These are phyloP conservation scores for Chlorella ohadii DNA, from an alignment of 139 green algal species.

Conservation along the genomic window DNA sequence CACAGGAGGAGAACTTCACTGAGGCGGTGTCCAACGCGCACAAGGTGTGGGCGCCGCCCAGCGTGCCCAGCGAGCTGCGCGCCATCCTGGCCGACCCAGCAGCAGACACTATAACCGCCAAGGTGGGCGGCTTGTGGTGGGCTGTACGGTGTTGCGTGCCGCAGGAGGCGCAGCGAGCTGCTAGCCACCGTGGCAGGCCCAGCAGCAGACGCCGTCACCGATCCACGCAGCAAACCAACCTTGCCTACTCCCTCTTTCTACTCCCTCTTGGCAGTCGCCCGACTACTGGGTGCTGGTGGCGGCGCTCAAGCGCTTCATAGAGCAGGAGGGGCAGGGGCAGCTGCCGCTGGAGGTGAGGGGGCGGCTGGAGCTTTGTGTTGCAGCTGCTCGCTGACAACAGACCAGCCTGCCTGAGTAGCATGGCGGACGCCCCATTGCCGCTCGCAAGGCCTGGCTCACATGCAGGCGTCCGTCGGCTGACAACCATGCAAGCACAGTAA, in stretches of 20 bases:
- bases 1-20: constrained; percentile 91
- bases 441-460: too few species aligned
- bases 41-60: constrained; percentile 53
- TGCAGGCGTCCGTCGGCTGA: too few species aligned
- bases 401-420: too few species aligned
- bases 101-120: not conserved
- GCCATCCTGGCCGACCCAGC: constrained; percentile 67
- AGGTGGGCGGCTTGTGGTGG: not conserved
- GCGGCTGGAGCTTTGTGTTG: too few species aligned
- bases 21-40: constrained; percentile 87
- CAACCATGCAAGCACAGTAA: too few species aligned
- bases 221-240: too few species aligned
- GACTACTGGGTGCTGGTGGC: constrained; percentile 89
- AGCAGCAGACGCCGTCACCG: too few species aligned
- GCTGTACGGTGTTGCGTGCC: not conserved
- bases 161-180: not conserved
- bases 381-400: too few species aligned
- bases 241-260: not conserved
- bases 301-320: constrained; percentile 76
- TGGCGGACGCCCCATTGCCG: not conserved
- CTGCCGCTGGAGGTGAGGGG: constrained; percentile 55
- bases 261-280: constrained; percentile 34
- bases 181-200: too few species aligned
- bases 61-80: constrained; percentile 57
- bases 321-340: constrained; percentile 57